A percentile compares a stretch with the other conserved stretches of the same genome.
phyloP scores from a whole-genome alignment of 495 filamentous ascomycete species.

The Neurospora sp. region DNA sequence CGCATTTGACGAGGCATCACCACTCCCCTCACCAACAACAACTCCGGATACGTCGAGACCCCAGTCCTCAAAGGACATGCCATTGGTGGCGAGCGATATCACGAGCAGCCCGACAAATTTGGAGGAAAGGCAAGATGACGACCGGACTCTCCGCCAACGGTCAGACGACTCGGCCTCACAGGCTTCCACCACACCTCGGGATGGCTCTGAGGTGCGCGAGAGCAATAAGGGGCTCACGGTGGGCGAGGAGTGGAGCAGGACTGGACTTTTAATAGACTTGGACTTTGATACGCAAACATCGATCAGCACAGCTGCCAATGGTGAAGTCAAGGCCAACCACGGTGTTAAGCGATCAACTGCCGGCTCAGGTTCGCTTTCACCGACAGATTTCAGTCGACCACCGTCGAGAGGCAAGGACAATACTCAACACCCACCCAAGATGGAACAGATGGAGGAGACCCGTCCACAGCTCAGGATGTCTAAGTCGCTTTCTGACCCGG shows the following conservation, averaged over 20 bases:
- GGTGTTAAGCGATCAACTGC: background rate
- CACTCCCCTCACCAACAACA: slow-evolving; percentile 27
- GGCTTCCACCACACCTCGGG: slow-evolving; percentile 18
- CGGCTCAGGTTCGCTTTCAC: background rate
- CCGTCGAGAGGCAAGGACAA: background rate
- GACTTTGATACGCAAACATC: slow-evolving; percentile 23
- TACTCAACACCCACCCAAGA: background rate
- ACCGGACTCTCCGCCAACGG: slow-evolving; percentile 13
- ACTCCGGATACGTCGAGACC: slow-evolving; percentile 39
- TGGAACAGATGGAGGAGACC: background rate
- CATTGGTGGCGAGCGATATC: slow-evolving; percentile 4
- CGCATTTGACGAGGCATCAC: slow-evolving; percentile 31
- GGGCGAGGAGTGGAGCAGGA: slow-evolving; percentile 29
- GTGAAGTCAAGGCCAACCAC: background rate
- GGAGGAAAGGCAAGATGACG: slow-evolving; percentile 10
- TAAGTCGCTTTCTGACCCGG: slow-evolving; percentile 5
- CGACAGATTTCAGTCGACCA: background rate
- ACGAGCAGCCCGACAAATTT: background rate
- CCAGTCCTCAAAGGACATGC: slow-evolving; percentile 28
- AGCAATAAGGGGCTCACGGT: background rate
- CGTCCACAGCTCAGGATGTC: background rate
- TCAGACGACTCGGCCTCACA: slow-evolving; percentile 8
- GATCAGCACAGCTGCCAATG: background rate
- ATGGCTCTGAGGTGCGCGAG: slow-evolving; percentile 2
- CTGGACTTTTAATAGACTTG: slow-evolving; percentile 23